phyloP scores from a whole-genome alignment of 139 green algal species.

The Ulvella scutata region DNA sequence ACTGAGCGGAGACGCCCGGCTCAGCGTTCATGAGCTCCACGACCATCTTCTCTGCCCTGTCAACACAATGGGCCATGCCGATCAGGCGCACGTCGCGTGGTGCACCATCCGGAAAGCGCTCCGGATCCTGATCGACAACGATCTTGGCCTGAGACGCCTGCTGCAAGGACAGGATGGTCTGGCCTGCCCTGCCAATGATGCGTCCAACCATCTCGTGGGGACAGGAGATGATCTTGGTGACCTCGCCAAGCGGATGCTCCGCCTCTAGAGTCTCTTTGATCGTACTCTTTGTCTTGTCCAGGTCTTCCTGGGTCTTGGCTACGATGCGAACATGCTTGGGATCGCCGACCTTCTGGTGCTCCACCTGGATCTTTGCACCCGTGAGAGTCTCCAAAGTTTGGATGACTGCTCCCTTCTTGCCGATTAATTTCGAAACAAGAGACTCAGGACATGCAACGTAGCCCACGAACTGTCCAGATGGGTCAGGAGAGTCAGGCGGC shows the following conservation, averaged over 20 bases:
- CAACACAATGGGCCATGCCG: conserved; percentile 39
- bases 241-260: conserved; percentile 6
- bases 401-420: conserved; percentile 71
- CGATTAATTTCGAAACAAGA: conserved; percentile 74
- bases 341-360: conserved; percentile 41
- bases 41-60: conserved; percentile 55
- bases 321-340: conserved; percentile 59
- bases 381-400: conserved; percentile 53
- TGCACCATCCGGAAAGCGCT: conserved; percentile 19
- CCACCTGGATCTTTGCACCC: conserved; percentile 56
- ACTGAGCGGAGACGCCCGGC: conserved; percentile 40
- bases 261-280: conserved; percentile 25
- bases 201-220: conserved; percentile 70
- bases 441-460: neutral
- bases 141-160: conserved; percentile 68
- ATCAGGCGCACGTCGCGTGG: conserved; percentile 53
- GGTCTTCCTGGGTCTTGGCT: conserved; percentile 18
- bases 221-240: conserved; percentile 38
- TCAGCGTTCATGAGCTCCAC: conserved; percentile 71
- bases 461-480: neutral
- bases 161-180: conserved; percentile 95
- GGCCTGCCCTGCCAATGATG: conserved; percentile 85
- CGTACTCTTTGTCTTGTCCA: conserved; percentile 28
- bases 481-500: neutral
- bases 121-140: conserved; percentile 39